Percentiles rank a stretch among this genome's conserved stretches.
Conservation (phyloP, 2,329 filamentous ascomycete species). For the Tolypocladium cylindrosporum region DNA sequence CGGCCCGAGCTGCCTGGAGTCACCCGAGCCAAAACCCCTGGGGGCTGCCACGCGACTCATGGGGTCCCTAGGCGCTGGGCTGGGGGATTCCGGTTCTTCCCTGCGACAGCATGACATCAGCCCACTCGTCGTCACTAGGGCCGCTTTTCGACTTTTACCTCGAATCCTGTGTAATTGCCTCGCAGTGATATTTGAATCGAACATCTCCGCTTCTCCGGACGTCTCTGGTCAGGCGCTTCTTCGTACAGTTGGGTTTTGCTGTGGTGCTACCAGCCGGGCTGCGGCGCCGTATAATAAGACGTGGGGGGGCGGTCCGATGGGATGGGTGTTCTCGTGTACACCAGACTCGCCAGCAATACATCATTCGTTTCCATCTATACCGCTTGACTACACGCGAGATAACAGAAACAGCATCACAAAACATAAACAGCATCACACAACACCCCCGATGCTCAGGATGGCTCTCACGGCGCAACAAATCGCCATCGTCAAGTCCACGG, state of each 20-base stretch:
- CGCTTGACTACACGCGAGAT: not conserved
- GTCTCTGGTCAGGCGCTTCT: not conserved
- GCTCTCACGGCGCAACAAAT: constrained; percentile 54
- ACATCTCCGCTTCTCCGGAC: not conserved
- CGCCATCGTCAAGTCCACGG: constrained; percentile 65
- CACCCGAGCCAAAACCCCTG: not conserved
- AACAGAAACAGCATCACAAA: not conserved
- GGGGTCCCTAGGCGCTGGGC: not conserved
- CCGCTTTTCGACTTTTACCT: not conserved
- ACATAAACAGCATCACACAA: not conserved
- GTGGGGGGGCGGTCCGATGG: not conserved
- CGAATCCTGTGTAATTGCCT: not conserved
- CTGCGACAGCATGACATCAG: not conserved
- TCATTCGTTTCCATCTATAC: too few relatives aligned
- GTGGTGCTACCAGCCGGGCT: not conserved
- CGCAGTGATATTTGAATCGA: not conserved
- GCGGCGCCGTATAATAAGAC: not conserved
- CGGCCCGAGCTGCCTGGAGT: not conserved
- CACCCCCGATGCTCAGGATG: constrained; percentile 16
- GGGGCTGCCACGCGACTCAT: not conserved
- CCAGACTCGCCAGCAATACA: not conserved
- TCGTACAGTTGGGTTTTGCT: too few relatives aligned
- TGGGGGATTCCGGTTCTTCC: not conserved
- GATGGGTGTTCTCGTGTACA: not conserved
- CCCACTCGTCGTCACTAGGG: not conserved